Base-by-base conservation (phyloP, 805 yeast species). In the Cyberlindnera veronae region DNA sequence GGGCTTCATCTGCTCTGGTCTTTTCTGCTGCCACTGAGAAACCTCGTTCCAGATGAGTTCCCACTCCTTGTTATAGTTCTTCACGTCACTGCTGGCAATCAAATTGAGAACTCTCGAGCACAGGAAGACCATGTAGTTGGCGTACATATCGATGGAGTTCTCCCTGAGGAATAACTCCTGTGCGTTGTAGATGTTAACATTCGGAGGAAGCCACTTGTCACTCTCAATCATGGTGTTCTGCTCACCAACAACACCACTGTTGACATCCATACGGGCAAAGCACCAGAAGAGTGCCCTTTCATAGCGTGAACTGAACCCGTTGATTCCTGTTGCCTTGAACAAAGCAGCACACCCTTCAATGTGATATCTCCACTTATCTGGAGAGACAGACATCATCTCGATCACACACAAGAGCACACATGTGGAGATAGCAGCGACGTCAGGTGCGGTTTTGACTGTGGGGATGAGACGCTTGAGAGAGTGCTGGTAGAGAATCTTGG, bases 261-360 rank as follows among this genome's bases (percentile, higher is more conserved):
- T 63, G 8, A 68, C 58, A 45, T 69, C 75, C 61, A 68, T 58
- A 18, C 71, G 50, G 2, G 67, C 68, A 51, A 68, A 66, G 34
- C 65, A 62, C 76, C 75, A 71, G 41, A 71, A 68, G 32, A 70
- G 50, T 0, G 68, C 64, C 40, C 69, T 48, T 33, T 64, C 66
- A 16, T 68, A 54, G 16, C 44, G 46, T 20, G 58, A 54, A 29
- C 66, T 54, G 32, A 63, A 58, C 1, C 71, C 74, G 46, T 64
- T 54, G 33, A 69, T 63, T 6, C 61, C 62, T 33, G 63, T 63
- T 12, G 68, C 61, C 29, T 62, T 56, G 38, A 71, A 61, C 45
- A 66, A 45, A 0, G 62, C 55, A 4, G 67, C 63, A 45, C 69
- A 67, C 9, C 67, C 72, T 44, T 58, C 66, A 15, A 66, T 52